phyloP scores from a whole-genome alignment of 768 basidiomycete species.

The Dacryopinax primogenitus region DNA sequence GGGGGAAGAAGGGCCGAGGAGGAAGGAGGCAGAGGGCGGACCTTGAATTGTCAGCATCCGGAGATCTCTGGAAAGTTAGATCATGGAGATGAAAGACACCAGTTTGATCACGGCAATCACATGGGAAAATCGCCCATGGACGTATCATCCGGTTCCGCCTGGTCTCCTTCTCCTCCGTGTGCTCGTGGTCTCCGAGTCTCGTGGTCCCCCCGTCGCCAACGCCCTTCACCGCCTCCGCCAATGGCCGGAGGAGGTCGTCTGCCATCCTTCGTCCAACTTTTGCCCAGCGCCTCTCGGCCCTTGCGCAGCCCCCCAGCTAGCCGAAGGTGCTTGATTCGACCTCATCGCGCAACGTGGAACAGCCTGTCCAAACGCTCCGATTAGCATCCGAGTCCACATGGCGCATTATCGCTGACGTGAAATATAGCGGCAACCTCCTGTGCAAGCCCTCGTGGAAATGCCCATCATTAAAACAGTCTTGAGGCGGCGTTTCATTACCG shows the following conservation, averaged over 20 bases:
- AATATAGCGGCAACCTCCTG: background rate
- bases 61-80: background rate
- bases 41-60: background rate
- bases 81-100: background rate
- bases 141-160: slow-evolving; percentile 6
- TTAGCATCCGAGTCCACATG: slow-evolving; percentile 5
- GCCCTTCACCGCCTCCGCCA: slow-evolving; percentile 1
- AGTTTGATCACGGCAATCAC: background rate
- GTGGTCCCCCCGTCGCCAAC: background rate
- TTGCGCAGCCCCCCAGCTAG: slow-evolving; percentile 4
- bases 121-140: background rate
- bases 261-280: background rate
- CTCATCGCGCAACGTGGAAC: background rate
- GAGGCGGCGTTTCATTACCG: slow-evolving; percentile 7
- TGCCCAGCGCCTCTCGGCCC: background rate
- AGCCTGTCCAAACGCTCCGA: background rate
- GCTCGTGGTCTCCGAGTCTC: slow-evolving; percentile 5
- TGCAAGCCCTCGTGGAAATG: background rate
- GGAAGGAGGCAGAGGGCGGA: slow-evolving; percentile 1
- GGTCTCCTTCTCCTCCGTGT: background rate
- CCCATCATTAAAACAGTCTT: background rate
- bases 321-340: background rate
- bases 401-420: background rate
- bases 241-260: background rate
- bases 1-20: background rate